Conservation (phyloP, 1,139 yeast species). For the Yamadazyma epiphylla region DNA sequence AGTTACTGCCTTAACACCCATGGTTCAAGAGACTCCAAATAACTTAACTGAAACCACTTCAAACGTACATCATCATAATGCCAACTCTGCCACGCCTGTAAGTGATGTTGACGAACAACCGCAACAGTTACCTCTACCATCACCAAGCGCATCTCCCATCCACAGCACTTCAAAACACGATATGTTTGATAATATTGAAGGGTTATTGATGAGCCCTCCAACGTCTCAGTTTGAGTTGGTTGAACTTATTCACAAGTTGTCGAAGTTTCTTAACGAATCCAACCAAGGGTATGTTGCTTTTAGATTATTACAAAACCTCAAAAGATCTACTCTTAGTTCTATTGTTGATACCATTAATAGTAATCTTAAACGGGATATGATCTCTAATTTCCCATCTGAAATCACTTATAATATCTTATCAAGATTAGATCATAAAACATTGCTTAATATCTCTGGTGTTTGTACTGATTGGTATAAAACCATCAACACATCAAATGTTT, state of each 20-base stretch:
- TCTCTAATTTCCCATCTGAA: slow-evolving; percentile 72
- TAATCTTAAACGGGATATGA: slow-evolving; percentile 68
- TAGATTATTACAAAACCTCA: slow-evolving; percentile 59
- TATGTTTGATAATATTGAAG: slow-evolving; percentile 13
- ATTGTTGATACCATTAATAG: slow-evolving; percentile 56
- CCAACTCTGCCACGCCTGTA: slow-evolving; percentile 33
- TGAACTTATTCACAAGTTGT: slow-evolving; percentile 30
- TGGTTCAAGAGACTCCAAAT: not conserved
- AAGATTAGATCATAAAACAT: slow-evolving; percentile 60
- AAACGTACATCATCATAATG: too few species aligned
- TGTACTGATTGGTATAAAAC: slow-evolving; percentile 67
- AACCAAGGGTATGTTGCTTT: slow-evolving; percentile 51
- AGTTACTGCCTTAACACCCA: slow-evolving; percentile 4
- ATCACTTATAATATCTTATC: slow-evolving; percentile 66
- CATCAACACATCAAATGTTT: slow-evolving; percentile 56
- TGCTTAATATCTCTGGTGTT: slow-evolving; percentile 62
- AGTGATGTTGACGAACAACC: slow-evolving; percentile 36
- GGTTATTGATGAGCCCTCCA: slow-evolving; percentile 24
- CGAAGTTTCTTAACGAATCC: slow-evolving; percentile 31
- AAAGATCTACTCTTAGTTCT: slow-evolving; percentile 67
- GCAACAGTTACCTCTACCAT: slow-evolving; percentile 56
- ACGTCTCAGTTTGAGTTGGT: slow-evolving; percentile 39
- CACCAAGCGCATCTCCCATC: slow-evolving; percentile 67
- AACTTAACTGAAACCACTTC: slow-evolving; percentile 1
- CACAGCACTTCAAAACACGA: slow-evolving; percentile 23